Evolutionary conservation across 257 asterid species (phyloP), one percentile per base, ranked within the genome.

Genomic region (Cruciata laevipes): DNA sequence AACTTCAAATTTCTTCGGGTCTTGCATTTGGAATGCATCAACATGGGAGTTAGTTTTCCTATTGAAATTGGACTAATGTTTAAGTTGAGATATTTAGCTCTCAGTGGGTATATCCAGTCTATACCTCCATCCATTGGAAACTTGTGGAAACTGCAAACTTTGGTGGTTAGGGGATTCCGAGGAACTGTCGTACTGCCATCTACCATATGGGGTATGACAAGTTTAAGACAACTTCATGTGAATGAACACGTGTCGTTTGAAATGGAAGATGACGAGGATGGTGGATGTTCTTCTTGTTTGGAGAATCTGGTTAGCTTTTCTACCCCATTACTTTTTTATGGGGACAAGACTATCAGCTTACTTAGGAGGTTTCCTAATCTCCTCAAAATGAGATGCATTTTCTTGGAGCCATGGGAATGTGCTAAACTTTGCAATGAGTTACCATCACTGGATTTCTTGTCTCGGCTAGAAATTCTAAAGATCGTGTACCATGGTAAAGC

Each of bases 51-150:
- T 3, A 7, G 24, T 16, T 40, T 65, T 16, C 69, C 69, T 23
- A 24, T 0, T 25, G 69, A 65, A 47, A 65, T 65, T 7, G 27
- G 40, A 17, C 42, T 25, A 0, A 6, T 57, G 10, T 30, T 58
- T 66, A 57, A 7, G 6, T 44, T 72, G 76, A 66, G 76, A 42
- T 72, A 66, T n/a, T 58, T 72, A 30, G 71, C 76, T 12, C 7
- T 72, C 5, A 17, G 49, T 12, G 58, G 58, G 2, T 27, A 20
- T 14, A 0, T 24, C 5, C 7, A 0, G 1, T 14, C 25, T 57
- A 31, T 38, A 1, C 20, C 62, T 8, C 21, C 47, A 16, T 35
- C 73, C 20, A 57, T 66, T 8, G 17, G 40, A 31, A 57, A 66
- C 3, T 61, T 71, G 14, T 7, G 58, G 57, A 66, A 66, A 31